phyloP scores from a whole-genome alignment of 2,329 filamentous ascomycete genomes.

The Camptophora hylomeconis region DNA sequence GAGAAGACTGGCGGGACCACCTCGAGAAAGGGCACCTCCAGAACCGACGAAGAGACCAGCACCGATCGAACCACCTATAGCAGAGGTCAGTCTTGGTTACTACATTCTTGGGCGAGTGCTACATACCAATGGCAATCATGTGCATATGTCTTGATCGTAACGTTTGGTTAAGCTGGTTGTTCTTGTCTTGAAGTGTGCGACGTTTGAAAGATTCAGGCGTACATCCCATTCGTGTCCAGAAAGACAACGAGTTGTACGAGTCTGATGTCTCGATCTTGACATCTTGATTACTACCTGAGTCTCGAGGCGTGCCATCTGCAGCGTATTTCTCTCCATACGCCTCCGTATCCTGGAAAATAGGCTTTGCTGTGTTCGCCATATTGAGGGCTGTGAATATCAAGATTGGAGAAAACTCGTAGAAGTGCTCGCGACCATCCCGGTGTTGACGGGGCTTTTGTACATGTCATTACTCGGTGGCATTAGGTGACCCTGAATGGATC shows the following conservation, averaged over 20 bases:
- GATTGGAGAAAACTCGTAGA: too few species aligned
- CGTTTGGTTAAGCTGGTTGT: constrained; percentile 8
- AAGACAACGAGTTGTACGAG: constrained; percentile 10
- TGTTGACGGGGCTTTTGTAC: too few species aligned
- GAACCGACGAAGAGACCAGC: constrained; percentile 81
- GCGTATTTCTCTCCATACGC: constrained; percentile 1
- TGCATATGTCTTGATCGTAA: constrained; percentile 55
- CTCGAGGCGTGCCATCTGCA: constrained; percentile 1
- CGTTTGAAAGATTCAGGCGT: constrained; percentile 27
- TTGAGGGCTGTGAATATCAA: too few species aligned
- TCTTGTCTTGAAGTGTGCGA: constrained; percentile 14
- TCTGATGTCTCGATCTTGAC: constrained; percentile 2
- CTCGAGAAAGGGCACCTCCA: constrained; percentile 53
- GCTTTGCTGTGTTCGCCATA: too few species aligned
- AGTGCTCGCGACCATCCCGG: too few species aligned
- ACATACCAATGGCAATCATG: constrained; percentile 94
- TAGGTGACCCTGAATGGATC: too few species aligned
- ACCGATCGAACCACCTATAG: constrained; percentile 35
- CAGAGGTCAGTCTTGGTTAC: too few species aligned
- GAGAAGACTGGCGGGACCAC: constrained; percentile 63
- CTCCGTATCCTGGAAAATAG: too few species aligned
- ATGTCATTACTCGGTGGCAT: too few species aligned
- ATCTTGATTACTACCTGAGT: not conserved
- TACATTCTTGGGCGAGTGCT: too few species aligned
- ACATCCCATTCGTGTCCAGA: constrained; percentile 28